Conservation (phyloP, 1,284 basidiomycete genomes). For the Mycena sp. region DNA sequence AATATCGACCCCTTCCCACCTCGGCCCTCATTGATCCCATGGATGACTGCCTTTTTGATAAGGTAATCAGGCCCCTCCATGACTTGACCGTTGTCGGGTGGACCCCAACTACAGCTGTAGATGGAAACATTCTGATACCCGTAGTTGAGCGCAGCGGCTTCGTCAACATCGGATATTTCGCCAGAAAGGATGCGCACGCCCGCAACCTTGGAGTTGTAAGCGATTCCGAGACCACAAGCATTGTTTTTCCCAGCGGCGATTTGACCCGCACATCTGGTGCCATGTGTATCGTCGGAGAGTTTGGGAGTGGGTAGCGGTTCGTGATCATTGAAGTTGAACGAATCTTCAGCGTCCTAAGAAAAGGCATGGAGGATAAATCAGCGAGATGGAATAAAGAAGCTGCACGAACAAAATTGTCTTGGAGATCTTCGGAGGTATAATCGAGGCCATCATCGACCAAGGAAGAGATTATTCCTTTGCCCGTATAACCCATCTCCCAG, state of each 20-base stretch:
- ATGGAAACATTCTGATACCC: slow-evolving; percentile 93
- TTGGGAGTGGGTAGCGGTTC: slow-evolving; percentile 87
- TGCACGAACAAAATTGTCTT: slow-evolving; percentile 92
- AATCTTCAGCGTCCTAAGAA: slow-evolving; percentile 84
- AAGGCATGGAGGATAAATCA: background rate
- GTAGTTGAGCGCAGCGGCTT: slow-evolving; percentile 95
- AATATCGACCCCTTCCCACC: slow-evolving; percentile 93
- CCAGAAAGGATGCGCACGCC: slow-evolving; percentile 97
- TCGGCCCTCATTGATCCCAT: slow-evolving; percentile 93
- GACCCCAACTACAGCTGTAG: slow-evolving; percentile 84
- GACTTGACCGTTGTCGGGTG: slow-evolving; percentile 84
- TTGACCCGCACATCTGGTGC: slow-evolving; percentile 98
- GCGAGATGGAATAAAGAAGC: background rate
- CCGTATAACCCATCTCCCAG: slow-evolving; percentile 87
- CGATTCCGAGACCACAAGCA: slow-evolving; percentile 95
- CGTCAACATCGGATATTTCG: slow-evolving; percentile 96
- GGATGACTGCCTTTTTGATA: slow-evolving; percentile 94
- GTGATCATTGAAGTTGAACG: slow-evolving; percentile 98
- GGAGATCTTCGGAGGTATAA: slow-evolving; percentile 87
- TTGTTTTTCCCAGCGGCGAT: slow-evolving; percentile 94
- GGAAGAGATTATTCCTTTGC: slow-evolving; percentile 87
- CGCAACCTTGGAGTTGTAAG: slow-evolving; percentile 92
- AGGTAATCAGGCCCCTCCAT: slow-evolving; percentile 97
- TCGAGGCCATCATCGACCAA: slow-evolving; percentile 94
- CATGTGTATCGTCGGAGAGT: slow-evolving; percentile 94